Base-by-base conservation (phyloP, 2,329 filamentous ascomycete genomes). In the Colletotrichum lindemuthianum region DNA sequence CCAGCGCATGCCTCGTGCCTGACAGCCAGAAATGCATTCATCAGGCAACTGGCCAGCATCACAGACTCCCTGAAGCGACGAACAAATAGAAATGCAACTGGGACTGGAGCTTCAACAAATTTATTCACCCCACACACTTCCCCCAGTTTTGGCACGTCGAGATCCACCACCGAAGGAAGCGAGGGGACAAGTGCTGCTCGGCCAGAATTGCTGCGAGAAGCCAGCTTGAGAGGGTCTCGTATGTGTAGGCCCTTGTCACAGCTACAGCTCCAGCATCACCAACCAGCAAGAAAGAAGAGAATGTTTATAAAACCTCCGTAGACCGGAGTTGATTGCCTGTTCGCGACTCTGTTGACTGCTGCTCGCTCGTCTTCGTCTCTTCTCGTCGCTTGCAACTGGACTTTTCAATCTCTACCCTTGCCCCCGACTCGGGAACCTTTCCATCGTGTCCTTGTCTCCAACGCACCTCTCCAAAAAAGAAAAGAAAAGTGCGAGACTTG, bases 141-240 rank as follows among this genome's bases (percentile, higher is more conserved):
- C 63, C 63, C 63, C 63, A 43, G 63, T 65, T 65, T 45, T 63
- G 56, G 58, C 45, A 40, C 13, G 36, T 65, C 63, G 51, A 47
- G 63, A 52, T 53, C 58, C 59, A 65, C 59, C 52, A 63, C 59
- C 58, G 61, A 65, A 56, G 59, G 36, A 41, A 57, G 61, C 61
- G 58, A 61, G 47, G 45, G 24, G 24, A 24, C 59, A 55, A 47
- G 58, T 37, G 47, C 63, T 40, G n/a, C 51, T 65, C 63, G 63
- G 63, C 63, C 63, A 65, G 63, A 65, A 65, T 63, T 65, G 53
- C 63, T 65, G 47, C 63, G 63, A 65, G 58, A 32, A 24, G 58
- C 47, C 24, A 24, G 24, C 24, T 24, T 24, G 24, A 65, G 49
- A 47, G 49, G 39, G 16, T 40, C 55, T 24, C 24, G 24, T 24